These are phyloP conservation scores for Solidago caesia DNA, from an alignment of 129 eudicot genomes.

Conservation along the genomic window DNA sequence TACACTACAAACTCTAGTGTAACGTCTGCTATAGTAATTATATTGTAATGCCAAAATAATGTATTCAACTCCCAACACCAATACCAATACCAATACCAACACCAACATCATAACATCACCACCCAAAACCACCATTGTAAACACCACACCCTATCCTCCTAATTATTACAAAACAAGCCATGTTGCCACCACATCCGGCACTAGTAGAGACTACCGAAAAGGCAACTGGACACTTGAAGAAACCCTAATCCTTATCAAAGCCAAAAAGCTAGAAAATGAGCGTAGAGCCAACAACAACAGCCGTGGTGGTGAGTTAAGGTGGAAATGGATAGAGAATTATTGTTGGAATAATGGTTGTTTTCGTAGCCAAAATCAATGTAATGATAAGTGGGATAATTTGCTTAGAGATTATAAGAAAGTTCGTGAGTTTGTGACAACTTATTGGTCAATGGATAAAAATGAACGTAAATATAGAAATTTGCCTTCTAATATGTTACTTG, in stretches of 20 bases:
- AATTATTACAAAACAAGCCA: no score
- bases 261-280: constrained; percentile 45
- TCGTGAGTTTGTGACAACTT: constrained; percentile 44
- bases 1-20: no score
- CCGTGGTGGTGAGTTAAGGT: constrained; percentile 37
- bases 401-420: constrained; percentile 55
- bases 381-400: constrained; percentile 57
- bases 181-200: constrained; percentile 16
- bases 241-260: constrained; percentile 44
- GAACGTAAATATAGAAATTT: constrained; percentile 44
- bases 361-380: constrained; percentile 55
- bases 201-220: constrained; percentile 47
- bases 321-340: constrained; percentile 62
- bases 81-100: no score
- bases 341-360: constrained; percentile 49
- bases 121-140: no score
- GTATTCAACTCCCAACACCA: no score
- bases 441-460: constrained; percentile 50
- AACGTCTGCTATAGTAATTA: no score
- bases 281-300: constrained; percentile 30
- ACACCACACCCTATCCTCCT: no score
- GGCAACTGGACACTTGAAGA: constrained; percentile 60
- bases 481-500: constrained; percentile 39
- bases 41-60: no score
- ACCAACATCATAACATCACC: no score